Evolutionary conservation across 1,139 yeast genomes (phyloP).

Genomic region (Pichia sp.): DNA sequence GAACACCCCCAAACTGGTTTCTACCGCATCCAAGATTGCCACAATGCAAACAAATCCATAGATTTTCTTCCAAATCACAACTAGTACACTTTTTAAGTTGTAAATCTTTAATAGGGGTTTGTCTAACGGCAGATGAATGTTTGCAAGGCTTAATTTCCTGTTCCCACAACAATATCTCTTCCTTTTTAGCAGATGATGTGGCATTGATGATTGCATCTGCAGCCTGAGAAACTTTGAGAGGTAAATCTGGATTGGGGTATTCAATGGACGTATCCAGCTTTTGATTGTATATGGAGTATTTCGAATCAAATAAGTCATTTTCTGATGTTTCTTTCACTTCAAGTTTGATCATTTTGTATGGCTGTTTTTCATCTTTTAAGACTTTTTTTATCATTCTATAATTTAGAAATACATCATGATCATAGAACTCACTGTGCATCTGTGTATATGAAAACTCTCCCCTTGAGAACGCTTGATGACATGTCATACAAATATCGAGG

Average conservation of each 20-base stretch:
- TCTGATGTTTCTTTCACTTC: conserved; percentile 71
- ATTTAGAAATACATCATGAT: conserved; percentile 56
- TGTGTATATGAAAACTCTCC: conserved; percentile 50
- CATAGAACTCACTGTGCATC: conserved; percentile 47
- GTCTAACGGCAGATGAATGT: conserved; percentile 59
- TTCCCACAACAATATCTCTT: conserved; percentile 89
- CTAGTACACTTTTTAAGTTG: conserved; percentile 51
- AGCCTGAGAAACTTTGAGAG: conserved; percentile 25
- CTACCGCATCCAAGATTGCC: conserved; percentile 92
- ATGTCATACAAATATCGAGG: conserved; percentile 65
- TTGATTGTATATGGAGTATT: conserved; percentile 44
- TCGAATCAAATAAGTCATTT: conserved; percentile 60
- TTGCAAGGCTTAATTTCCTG: conserved; percentile 77
- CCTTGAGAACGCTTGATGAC: conserved; percentile 61
- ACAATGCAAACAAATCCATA: conserved; percentile 91
- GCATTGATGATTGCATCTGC: conserved; percentile 55
- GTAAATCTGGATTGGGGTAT: conserved; percentile 23
- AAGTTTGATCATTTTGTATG: conserved; percentile 62
- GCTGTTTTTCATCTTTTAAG: conserved; percentile 36
- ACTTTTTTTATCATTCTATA: conserved; percentile 48
- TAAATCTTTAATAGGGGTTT: conserved; percentile 31
- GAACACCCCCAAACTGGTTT: conserved; percentile 85
- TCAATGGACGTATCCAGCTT: conserved; percentile 30
- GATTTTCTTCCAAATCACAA: conserved; percentile 71
- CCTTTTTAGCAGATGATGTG: conserved; percentile 60